Percentiles rank a stretch among this genome's conserved stretches.
These are phyloP conservation scores for Hordeum marinum DNA, from an alignment of 176 grass and related monocot genomes.

Conservation along the genomic window DNA sequence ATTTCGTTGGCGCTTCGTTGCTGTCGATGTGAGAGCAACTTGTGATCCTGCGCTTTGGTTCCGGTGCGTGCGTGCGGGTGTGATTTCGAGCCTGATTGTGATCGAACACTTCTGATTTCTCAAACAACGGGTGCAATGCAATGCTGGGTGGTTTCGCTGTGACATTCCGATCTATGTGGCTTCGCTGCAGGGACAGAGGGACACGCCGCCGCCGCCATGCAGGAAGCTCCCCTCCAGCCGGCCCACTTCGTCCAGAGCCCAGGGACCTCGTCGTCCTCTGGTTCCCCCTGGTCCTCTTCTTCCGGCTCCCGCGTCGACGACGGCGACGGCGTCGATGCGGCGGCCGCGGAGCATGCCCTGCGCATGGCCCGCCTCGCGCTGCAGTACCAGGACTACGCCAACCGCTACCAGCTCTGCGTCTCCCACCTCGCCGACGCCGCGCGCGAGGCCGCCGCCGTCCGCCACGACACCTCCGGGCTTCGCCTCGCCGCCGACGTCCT, in stretches of 20 bases:
- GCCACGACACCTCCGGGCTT: conserved; percentile 56
- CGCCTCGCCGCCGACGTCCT: conserved; percentile 52
- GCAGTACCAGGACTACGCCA: conserved; percentile 61
- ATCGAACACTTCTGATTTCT: too few relatives aligned
- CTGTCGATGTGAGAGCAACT: too few relatives aligned
- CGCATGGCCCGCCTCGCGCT: conserved; percentile 61
- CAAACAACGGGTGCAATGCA: too few relatives aligned
- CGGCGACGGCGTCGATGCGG: neutral
- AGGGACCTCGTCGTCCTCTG: neutral
- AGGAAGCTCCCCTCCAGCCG: conserved; percentile 41
- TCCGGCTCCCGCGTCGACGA: conserved; percentile 42
- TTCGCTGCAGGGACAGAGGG: neutral
- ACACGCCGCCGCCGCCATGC: conserved; percentile 29
- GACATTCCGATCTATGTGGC: too few relatives aligned
- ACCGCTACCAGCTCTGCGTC: conserved; percentile 68
- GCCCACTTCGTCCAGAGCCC: conserved; percentile 27
- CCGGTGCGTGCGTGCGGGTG: too few relatives aligned
- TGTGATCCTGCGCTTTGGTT: too few relatives aligned
- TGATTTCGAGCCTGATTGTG: too few relatives aligned
- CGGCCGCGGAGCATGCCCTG: conserved; percentile 32
- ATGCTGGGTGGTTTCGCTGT: too few relatives aligned
- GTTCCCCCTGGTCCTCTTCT: conserved; percentile 40
- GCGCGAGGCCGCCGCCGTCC: conserved; percentile 57
- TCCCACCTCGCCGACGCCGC: conserved; percentile 63
- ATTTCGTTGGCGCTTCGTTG: too few relatives aligned